These are phyloP conservation scores for Theileria parva DNA, from an alignment of 169 alveolate species.

Conservation along the genomic window DNA sequence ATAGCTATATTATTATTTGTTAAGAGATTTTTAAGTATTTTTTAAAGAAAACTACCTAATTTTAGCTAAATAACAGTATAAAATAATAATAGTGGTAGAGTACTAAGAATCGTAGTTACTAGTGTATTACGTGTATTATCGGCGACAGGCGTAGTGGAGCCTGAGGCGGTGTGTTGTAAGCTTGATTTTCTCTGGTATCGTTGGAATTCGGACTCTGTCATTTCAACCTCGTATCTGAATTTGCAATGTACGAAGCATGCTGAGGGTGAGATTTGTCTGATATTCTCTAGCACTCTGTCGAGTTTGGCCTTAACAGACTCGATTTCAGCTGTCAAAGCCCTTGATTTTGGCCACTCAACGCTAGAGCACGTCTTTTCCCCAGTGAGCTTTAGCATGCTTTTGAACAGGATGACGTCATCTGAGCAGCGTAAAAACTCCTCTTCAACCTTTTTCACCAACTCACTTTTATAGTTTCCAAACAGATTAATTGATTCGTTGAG, in stretches of 20 bases:
- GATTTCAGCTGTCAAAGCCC: constrained; percentile 50
- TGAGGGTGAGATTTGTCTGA: constrained; percentile 37
- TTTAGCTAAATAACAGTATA: constrained; percentile 70
- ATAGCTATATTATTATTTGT: constrained; percentile 67
- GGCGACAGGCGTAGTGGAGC: background rate
- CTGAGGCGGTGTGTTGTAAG: too few species aligned
- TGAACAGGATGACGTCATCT: constrained; percentile 64
- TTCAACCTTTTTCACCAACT: constrained; percentile 25
- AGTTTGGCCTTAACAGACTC: constrained; percentile 28
- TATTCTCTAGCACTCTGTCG: constrained; percentile 44
- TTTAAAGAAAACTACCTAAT: too few species aligned
- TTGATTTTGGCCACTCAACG: constrained; percentile 66
- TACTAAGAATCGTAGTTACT: background rate
- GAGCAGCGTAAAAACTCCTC: constrained; percentile 45
- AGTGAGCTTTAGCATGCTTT: constrained; percentile 62
- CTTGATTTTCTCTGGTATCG: constrained; percentile 45
- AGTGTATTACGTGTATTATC: constrained; percentile 11
- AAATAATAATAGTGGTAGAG: too few species aligned
- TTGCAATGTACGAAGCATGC: constrained; percentile 79
- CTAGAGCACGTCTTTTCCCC: constrained; percentile 67
- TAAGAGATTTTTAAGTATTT: constrained; percentile 68
- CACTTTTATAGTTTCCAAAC: constrained; percentile 43
- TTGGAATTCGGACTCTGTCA: constrained; percentile 78
- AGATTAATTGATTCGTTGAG: constrained; percentile 33
- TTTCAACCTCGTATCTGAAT: constrained; percentile 89